Evolutionary conservation across 768 basidiomycete species (phyloP).

Genomic region (Tricholoma sp.): DNA sequence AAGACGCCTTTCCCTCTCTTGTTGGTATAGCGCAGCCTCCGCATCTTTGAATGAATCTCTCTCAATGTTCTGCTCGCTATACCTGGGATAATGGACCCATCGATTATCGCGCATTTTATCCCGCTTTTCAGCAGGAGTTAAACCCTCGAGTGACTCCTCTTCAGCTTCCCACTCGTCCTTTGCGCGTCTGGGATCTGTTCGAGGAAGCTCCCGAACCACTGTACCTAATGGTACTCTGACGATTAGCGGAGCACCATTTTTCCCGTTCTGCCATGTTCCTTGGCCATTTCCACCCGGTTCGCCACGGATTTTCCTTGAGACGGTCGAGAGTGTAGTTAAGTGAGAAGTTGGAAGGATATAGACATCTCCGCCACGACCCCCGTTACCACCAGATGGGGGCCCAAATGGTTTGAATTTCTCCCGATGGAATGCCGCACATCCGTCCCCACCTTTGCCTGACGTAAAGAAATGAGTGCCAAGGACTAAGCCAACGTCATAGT

Average conservation of each 20-base stretch:
- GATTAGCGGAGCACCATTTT: constrained; percentile 62
- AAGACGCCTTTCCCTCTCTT: constrained; percentile 56
- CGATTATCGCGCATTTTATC: constrained; percentile 58
- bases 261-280: constrained; percentile 87
- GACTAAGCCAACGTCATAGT: not conserved
- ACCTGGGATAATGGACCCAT: constrained; percentile 80
- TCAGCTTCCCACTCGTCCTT: constrained; percentile 73
- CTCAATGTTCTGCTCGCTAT: constrained; percentile 54
- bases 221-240: constrained; percentile 89
- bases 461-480: constrained; percentile 1
- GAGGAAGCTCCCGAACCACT: constrained; percentile 70
- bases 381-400: constrained; percentile 91
- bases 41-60: constrained; percentile 69
- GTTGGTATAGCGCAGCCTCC: constrained; percentile 51
- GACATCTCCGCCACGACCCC: constrained; percentile 84
- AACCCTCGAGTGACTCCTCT: constrained; percentile 47
- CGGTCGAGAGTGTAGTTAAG: constrained; percentile 70
- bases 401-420: constrained; percentile 82
- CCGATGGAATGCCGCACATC: constrained; percentile 89
- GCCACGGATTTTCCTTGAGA: constrained; percentile 65
- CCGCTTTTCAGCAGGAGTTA: constrained; percentile 43
- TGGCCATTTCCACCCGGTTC: constrained; percentile 66
- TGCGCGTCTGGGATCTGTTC: constrained; percentile 58
- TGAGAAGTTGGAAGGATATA: constrained; percentile 76
- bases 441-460: constrained; percentile 83